These are phyloP conservation scores for Microascus cirrosus DNA, from an alignment of 2,329 filamentous ascomycete species.

Conservation along the genomic window DNA sequence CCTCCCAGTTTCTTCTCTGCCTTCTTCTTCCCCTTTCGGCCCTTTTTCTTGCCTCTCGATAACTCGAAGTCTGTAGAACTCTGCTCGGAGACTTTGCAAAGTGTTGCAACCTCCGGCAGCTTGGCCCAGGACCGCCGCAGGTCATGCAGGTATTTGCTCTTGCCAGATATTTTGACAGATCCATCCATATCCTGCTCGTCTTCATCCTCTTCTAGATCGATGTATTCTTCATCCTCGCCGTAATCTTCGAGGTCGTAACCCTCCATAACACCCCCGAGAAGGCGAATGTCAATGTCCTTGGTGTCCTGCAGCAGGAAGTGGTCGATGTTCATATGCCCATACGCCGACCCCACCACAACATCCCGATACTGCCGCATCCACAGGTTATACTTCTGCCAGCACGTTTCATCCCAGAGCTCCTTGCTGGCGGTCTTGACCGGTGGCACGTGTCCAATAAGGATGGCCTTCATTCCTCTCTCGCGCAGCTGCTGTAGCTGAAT, in stretches of 20 bases:
- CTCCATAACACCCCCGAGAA: constrained; percentile 23
- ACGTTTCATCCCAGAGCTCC: constrained; percentile 87
- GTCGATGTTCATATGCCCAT: constrained; percentile 97
- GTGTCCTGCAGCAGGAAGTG: constrained; percentile 91
- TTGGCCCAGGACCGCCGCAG: constrained; percentile 68
- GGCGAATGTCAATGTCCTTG: constrained; percentile 55
- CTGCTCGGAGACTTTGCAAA: background rate
- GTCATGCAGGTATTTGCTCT: constrained; percentile 42
- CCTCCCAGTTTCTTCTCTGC: constrained; percentile 57
- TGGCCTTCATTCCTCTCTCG: constrained; percentile 80
- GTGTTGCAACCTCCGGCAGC: constrained; percentile 36
- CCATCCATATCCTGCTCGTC: constrained; percentile 43
- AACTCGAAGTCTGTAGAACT: constrained; percentile 9
- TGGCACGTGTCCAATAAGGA: constrained; percentile 87
- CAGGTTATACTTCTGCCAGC: constrained; percentile 94
- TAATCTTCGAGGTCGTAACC: constrained; percentile 35
- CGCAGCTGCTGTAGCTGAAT: constrained; percentile 79
- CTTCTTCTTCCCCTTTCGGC: constrained; percentile 26
- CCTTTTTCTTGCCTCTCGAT: constrained; percentile 10
- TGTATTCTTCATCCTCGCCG: constrained; percentile 9
- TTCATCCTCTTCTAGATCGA: constrained; percentile 19
- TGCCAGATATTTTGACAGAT: background rate
- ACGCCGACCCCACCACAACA: constrained; percentile 68
- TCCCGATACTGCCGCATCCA: constrained; percentile 89
- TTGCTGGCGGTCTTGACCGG: constrained; percentile 80